phyloP scores from a whole-genome alignment of 2,329 filamentous ascomycete genomes.

The Leptosphaerulina australis region DNA sequence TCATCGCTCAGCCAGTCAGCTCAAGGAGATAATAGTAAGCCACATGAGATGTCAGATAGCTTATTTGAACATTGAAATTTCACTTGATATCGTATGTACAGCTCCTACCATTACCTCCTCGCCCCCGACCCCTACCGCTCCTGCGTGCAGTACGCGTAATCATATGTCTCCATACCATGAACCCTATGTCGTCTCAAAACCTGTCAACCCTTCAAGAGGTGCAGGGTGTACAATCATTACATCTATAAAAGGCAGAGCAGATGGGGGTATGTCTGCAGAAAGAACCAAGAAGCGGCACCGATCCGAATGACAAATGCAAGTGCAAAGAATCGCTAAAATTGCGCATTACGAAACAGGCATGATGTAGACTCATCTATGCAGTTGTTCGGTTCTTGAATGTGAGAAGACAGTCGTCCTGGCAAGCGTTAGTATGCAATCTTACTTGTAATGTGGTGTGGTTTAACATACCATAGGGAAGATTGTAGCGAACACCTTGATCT shows the following conservation, averaged over 20 bases:
- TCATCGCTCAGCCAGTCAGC: constrained; percentile 1
- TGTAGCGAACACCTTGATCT: constrained; percentile 97
- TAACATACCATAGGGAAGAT: constrained; percentile 89
- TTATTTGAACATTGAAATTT: constrained; percentile 16
- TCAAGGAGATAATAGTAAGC: background rate
- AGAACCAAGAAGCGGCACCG: constrained; percentile 22
- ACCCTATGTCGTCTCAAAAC: constrained; percentile 24
- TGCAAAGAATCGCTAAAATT: constrained; percentile 34
- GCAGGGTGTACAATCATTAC: constrained; percentile 37
- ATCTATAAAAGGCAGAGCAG: constrained; percentile 29
- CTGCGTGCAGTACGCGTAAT: constrained; percentile 13
- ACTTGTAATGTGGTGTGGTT: background rate
- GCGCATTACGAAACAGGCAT: constrained; percentile 26
- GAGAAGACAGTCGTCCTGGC: constrained; percentile 80
- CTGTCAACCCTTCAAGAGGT: constrained; percentile 17
- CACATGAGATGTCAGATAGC: constrained; percentile 2
- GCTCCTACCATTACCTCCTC: constrained; percentile 17
- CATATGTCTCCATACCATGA: constrained; percentile 12
- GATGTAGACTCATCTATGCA: constrained; percentile 26
- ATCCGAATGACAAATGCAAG: constrained; percentile 34
- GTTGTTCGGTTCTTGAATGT: constrained; percentile 62
- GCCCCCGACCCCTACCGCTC: constrained; percentile 19
- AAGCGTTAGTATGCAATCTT: constrained; percentile 23
- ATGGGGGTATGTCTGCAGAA: constrained; percentile 23
- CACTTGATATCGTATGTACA: constrained; percentile 9